These are phyloP conservation scores for Annona squamosa DNA, from an alignment of 164 flowering plant genomes.

Conservation along the genomic window DNA sequence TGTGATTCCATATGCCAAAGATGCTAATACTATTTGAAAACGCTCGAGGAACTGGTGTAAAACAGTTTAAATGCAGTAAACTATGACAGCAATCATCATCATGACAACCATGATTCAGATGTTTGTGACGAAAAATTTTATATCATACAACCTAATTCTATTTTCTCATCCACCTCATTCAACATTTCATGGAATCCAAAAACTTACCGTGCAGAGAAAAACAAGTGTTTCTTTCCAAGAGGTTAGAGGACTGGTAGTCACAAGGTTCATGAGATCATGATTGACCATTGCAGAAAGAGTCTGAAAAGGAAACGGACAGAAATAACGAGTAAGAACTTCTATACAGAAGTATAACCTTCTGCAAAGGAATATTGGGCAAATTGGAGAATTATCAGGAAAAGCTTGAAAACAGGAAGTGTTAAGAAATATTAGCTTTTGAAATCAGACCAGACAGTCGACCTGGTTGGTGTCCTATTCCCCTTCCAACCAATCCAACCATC, in stretches of 20 bases:
- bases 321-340: neutral
- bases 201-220: slow-evolving; percentile 90
- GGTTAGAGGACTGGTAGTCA: slow-evolving; percentile 69
- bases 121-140: neutral
- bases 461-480: no score
- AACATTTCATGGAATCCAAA: neutral
- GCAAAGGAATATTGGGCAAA: no score
- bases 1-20: neutral
- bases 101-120: neutral
- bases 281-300: slow-evolving; percentile 80
- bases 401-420: no score
- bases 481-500: no score
- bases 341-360: neutral
- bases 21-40: no score
- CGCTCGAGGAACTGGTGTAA: neutral
- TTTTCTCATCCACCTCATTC: neutral
- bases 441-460: no score
- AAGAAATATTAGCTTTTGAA: no score
- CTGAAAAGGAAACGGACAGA: slow-evolving; percentile 27
- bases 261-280: slow-evolving; percentile 85
- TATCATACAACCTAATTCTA: no score
- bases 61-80: neutral
- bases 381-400: no score
- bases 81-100: neutral
- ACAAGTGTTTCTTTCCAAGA: slow-evolving; percentile 97